Conservation (phyloP, 116 monocot species). For the Papilionanthe hybrid region DNA sequence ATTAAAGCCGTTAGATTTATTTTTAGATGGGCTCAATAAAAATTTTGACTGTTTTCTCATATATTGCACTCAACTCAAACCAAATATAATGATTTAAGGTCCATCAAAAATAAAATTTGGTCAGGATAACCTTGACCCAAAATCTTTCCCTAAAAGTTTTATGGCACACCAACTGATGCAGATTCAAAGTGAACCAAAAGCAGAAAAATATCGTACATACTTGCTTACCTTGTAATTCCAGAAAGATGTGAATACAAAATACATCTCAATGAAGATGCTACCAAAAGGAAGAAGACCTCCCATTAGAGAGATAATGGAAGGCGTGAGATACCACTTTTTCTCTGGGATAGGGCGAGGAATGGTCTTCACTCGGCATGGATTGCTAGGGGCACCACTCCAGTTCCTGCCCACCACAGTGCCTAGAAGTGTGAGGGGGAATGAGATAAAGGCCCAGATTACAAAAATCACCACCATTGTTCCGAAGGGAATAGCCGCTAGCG, state of each 20-base stretch:
- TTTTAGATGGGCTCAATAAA: too few relatives aligned
- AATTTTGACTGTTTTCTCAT: too few relatives aligned
- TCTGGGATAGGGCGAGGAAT: slow-evolving; percentile 40
- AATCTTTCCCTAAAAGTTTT: too few relatives aligned
- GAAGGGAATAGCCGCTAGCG: slow-evolving; percentile 90
- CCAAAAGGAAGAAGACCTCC: slow-evolving; percentile 50
- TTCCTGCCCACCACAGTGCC: slow-evolving; percentile 45
- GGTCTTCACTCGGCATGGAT: slow-evolving; percentile 37
- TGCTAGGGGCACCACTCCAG: slow-evolving; percentile 79
- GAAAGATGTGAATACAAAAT: slow-evolving; percentile 55
- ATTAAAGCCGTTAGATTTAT: too few relatives aligned
- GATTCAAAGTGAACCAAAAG: not conserved
- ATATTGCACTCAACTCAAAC: too few relatives aligned
- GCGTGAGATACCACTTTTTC: slow-evolving; percentile 54
- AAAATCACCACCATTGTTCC: slow-evolving; percentile 95
- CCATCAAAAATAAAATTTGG: too few relatives aligned
- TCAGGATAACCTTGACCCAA: too few relatives aligned
- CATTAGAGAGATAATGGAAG: slow-evolving; percentile 48
- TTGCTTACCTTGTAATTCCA: slow-evolving; percentile 67
- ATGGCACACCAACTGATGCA: too few relatives aligned
- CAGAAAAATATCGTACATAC: not conserved
- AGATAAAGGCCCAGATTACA: slow-evolving; percentile 77
- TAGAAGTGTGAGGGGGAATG: slow-evolving; percentile 32
- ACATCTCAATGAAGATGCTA: slow-evolving; percentile 34
- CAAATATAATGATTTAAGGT: too few relatives aligned